A percentile compares a stretch with the other conserved stretches of the same genome.
Evolutionary conservation across 306 rosid genomes (phyloP).

Genomic region (Dryas alaskensis): DNA sequence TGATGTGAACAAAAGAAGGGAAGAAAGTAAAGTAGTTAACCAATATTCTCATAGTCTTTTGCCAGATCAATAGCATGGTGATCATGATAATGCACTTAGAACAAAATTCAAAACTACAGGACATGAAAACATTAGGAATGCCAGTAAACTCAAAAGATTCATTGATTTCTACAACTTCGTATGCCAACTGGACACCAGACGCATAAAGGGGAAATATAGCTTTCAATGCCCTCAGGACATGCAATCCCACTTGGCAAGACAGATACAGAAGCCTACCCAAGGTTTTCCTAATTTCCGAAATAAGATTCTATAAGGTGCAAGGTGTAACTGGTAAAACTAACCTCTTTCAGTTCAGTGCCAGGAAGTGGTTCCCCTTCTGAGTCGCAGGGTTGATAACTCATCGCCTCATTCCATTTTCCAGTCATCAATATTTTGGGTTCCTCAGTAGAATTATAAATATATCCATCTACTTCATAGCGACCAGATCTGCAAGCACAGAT

Average conservation of each 20-base stretch:
- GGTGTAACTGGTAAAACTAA: conserved; percentile 21
- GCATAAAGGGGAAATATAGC: neutral
- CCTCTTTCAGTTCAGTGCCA: conserved; percentile 87
- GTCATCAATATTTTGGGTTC: conserved; percentile 90
- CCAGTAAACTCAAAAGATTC: neutral
- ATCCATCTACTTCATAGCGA: conserved; percentile 96
- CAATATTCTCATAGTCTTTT: neutral
- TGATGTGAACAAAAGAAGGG: neutral
- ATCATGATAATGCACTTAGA: neutral
- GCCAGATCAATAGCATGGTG: neutral
- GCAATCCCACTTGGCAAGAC: neutral
- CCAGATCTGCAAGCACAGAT: conserved; percentile 57
- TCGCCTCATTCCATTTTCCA: conserved; percentile 84
- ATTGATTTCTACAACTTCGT: neutral
- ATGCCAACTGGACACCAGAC: neutral
- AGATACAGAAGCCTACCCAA: neutral
- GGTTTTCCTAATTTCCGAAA: conserved; percentile 2
- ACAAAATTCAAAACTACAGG: neutral
- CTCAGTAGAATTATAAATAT: conserved; percentile 75
- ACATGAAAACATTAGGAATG: neutral
- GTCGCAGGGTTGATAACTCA: conserved; percentile 87
- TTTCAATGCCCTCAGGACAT: conserved; percentile 3
- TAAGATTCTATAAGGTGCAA: neutral
- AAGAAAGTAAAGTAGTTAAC: neutral
- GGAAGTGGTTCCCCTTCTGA: conserved; percentile 89